Evolutionary conservation across 2,329 filamentous ascomycete genomes (phyloP).

Genomic region (Cercospora sp.): DNA sequence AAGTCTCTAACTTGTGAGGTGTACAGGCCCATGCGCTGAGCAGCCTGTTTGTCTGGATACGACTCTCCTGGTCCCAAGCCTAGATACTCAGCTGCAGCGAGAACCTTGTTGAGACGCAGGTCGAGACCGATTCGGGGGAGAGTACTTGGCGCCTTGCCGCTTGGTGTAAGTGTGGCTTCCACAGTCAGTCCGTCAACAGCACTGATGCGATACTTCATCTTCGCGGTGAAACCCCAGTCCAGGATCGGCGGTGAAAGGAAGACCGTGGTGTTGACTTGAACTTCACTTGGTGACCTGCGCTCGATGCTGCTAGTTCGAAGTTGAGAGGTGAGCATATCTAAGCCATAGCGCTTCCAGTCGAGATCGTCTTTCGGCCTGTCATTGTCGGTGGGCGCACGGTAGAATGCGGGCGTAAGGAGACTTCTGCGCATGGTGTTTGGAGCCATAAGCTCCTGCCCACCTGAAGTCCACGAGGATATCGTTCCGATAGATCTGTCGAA

Average conservation of each 20-base stretch:
- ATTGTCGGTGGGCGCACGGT: conserved; percentile 65
- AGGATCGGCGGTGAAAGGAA: conserved; percentile 59
- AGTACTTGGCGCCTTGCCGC: conserved; percentile 49
- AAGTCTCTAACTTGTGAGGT: conserved; percentile 50
- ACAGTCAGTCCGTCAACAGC: conserved; percentile 4
- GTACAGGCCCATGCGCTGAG: conserved; percentile 57
- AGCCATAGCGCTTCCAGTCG: conserved; percentile 55
- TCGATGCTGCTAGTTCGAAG: conserved; percentile 46
- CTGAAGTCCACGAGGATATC: conserved; percentile 42
- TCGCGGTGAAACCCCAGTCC: conserved; percentile 54
- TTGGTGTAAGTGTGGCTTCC: conserved; percentile 9
- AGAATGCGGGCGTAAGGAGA: conserved; percentile 54
- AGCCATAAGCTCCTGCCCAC: conserved; percentile 41
- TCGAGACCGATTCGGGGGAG: conserved; percentile 63
- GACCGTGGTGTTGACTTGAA: conserved; percentile 18
- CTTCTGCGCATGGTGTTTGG: not conserved
- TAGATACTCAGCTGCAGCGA: conserved; percentile 58
- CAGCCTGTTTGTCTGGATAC: conserved; percentile 64
- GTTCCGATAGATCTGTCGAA: conserved; percentile 12
- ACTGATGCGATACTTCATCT: conserved; percentile 55
- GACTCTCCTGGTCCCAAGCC: conserved; percentile 65
- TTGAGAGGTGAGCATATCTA: conserved; percentile 51
- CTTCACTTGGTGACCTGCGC: conserved; percentile 29
- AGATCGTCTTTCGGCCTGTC: conserved; percentile 56
- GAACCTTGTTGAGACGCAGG: conserved; percentile 50